Evolutionary conservation across 2,329 filamentous ascomycete genomes (phyloP).

Genomic region (Lecanicillium sp.): DNA sequence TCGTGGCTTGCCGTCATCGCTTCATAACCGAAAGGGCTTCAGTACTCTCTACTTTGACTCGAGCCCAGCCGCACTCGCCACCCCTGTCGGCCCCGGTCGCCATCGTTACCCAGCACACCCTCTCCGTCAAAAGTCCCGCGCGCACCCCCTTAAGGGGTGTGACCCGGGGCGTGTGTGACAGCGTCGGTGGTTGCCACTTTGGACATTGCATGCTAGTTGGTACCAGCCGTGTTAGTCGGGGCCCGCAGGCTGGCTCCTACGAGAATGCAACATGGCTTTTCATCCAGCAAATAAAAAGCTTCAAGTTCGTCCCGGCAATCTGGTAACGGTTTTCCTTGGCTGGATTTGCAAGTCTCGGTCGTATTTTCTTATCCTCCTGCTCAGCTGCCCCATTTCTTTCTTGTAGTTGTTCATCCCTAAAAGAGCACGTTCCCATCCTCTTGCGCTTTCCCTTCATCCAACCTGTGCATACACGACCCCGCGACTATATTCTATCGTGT

Average conservation of each 20-base stretch:
- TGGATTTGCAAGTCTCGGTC: conserved; percentile 10
- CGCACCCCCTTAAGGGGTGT: not conserved
- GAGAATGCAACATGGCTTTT: conserved; percentile 12
- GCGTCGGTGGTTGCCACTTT: not conserved
- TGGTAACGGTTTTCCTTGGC: conserved; percentile 13
- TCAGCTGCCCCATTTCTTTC: conserved; percentile 13
- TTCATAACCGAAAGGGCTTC: conserved; percentile 7
- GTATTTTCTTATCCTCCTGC: conserved; percentile 12
- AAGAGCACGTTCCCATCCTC: conserved; percentile 6
- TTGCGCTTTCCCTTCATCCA: not conserved
- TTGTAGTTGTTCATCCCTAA: conserved; percentile 6
- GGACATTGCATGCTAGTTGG: not conserved
- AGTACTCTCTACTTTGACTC: conserved; percentile 5
- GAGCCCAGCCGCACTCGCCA: conserved; percentile 3
- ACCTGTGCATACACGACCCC: conserved; percentile 1
- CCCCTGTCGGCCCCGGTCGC: not conserved
- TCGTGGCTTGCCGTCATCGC: conserved; percentile 11
- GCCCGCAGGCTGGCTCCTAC: conserved; percentile 9
- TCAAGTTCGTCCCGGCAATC: conserved; percentile 13
- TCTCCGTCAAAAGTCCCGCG: not conserved
- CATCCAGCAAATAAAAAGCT: conserved; percentile 13
- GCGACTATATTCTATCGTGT: not conserved
- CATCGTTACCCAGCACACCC: conserved; percentile 5
- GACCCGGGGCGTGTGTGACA: not conserved
- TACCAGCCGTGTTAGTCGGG: conserved; percentile 8